A percentile compares a stretch with the other conserved stretches of the same genome.
Conservation (phyloP, 2,329 filamentous ascomycete genomes). For the Fusarium chlamydosporum region DNA sequence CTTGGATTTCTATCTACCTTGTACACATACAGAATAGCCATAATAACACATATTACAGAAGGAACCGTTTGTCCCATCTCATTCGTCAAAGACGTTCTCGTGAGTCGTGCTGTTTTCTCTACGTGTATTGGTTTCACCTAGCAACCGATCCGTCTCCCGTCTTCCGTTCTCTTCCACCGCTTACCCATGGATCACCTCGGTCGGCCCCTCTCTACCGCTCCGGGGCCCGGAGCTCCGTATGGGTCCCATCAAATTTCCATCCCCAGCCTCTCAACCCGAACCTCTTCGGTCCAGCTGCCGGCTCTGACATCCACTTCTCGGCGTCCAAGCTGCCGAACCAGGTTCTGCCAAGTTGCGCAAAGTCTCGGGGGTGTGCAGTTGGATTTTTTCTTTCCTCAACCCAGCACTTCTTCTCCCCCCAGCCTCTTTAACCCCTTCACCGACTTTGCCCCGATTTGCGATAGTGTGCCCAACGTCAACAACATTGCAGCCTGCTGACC, state of each 20-base stretch:
- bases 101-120: conserved; percentile 63
- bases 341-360: conserved; percentile 37
- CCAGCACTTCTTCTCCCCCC: conserved; percentile 24
- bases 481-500: conserved; percentile 39
- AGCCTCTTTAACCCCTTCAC: conserved; percentile 43
- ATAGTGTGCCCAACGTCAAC: conserved; percentile 30
- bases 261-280: conserved; percentile 45
- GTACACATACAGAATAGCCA: conserved; percentile 33
- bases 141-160: conserved; percentile 36
- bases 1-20: conserved; percentile 18
- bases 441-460: conserved; percentile 45
- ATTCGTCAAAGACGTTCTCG: conserved; percentile 86
- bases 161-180: conserved; percentile 38
- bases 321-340: conserved; percentile 38
- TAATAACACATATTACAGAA: conserved; percentile 65
- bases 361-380: conserved; percentile 42
- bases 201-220: conserved; percentile 32
- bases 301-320: conserved; percentile 33
- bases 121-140: conserved; percentile 31
- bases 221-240: conserved; percentile 46
- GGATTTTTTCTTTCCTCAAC: conserved; percentile 18
- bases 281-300: conserved; percentile 35
- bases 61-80: conserved; percentile 87
- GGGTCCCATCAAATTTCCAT: conserved; percentile 25
- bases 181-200: conserved; percentile 34